phyloP scores from a whole-genome alignment of 225 moss, liverwort and hornwort species.

The Takakia lepidozioides region DNA sequence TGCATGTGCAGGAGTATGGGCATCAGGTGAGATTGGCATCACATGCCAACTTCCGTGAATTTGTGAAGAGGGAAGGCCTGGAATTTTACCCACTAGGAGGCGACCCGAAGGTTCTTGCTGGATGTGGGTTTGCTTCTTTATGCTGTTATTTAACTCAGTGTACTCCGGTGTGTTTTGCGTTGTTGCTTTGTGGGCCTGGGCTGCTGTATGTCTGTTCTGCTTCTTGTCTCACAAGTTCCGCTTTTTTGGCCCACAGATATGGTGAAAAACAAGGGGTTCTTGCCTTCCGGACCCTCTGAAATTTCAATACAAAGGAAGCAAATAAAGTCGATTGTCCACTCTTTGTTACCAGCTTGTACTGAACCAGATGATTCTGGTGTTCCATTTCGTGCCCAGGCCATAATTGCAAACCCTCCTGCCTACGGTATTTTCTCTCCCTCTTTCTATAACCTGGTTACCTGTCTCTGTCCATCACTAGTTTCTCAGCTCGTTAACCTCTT shows the following conservation, averaged over 20 bases:
- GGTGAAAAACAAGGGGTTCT: slow-evolving; percentile 69
- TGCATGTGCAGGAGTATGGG: slow-evolving; percentile 44
- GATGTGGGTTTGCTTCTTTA: slow-evolving; percentile 33
- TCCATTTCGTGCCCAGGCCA: slow-evolving; percentile 42
- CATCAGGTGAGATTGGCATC: slow-evolving; percentile 62
- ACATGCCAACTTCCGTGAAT: slow-evolving; percentile 50
- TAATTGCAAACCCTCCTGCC: slow-evolving; percentile 68
- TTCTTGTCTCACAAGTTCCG: too few relatives aligned
- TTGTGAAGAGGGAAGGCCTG: slow-evolving; percentile 53
- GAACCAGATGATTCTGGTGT: slow-evolving; percentile 41
- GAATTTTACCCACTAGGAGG: slow-evolving; percentile 65
- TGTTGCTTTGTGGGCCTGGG: too few relatives aligned
- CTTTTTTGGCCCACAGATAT: too few relatives aligned
- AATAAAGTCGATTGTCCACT: slow-evolving; percentile 57
- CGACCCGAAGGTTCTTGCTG: slow-evolving; percentile 62
- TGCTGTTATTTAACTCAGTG: too few relatives aligned
- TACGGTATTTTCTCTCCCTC: too few relatives aligned
- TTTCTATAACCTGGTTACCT: too few relatives aligned
- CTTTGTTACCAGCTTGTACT: slow-evolving; percentile 50
- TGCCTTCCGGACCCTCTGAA: slow-evolving; percentile 55
- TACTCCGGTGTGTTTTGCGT: too few relatives aligned
- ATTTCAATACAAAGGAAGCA: slow-evolving; percentile 52
- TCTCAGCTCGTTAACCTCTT: too few relatives aligned
- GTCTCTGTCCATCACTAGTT: too few relatives aligned
- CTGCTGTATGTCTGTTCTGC: too few relatives aligned